Evolutionary conservation across 768 basidiomycete genomes (phyloP), one percentile per base, ranked within the genome.

Genomic region (Auriculariales sp.): DNA sequence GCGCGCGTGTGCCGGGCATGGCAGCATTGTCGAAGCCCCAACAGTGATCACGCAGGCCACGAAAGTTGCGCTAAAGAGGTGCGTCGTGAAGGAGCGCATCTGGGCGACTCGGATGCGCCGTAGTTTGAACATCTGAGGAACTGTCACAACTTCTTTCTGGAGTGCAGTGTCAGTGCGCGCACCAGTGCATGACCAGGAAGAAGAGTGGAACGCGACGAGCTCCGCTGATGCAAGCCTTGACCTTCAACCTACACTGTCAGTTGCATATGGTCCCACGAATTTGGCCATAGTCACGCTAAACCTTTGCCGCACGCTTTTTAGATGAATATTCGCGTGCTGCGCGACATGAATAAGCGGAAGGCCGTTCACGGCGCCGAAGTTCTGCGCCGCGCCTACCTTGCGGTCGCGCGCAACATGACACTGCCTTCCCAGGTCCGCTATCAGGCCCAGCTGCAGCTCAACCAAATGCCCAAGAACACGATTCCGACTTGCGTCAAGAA

Each of bases 391-490:
- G 93, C 94, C 0, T 93, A 94, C 64, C 79, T 97, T 46, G 91
- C 81, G 65, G 85, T 97, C 56, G 91, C 93, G 22, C 78, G 94
- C 52, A 97, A 98, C 67, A 80, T 87, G 61, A 77, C 82, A 2
- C 68, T 97, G n/a, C 81, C 91, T 14, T 72, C 88, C 2, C 81
- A 87, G 61, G 76, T 97, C 44, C 85, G 94, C 50, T 87, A 92
- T 63, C 87, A 92, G 56, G 94, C 94, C 14, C 92, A 95, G 64
- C 68, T 98, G 53, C 91, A 95, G 60, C 71, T 95, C 46, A 94
- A 94, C 65, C 79, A 81, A 4, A 88, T 95, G 57, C 81, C 77
- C 46, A 74, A 77, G 24, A 82, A 89, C 62, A 83, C 87, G 0
- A 79, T 87, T 32, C 84, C 88, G n/a, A 80, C 81, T 12, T 81